phyloP scores from a whole-genome alignment of 2,329 filamentous ascomycete species.

The Fusarium sp. region DNA sequence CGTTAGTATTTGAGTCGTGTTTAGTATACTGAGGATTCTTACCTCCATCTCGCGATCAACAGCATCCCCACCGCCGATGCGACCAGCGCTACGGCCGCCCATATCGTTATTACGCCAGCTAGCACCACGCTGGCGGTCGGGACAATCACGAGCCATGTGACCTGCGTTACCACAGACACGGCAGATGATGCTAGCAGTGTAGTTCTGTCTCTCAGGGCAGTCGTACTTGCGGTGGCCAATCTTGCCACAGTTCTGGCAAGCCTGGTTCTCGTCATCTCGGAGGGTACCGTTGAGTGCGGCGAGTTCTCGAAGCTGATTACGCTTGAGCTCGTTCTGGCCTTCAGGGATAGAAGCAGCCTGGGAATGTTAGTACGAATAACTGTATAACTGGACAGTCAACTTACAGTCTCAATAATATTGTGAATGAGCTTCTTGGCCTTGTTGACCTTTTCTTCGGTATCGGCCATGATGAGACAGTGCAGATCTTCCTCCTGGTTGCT shows the following conservation, averaged over 20 bases:
- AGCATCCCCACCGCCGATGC: constrained; percentile 81
- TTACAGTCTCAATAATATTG: constrained; percentile 97
- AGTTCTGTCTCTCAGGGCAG: constrained; percentile 97
- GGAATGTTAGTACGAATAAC: constrained; percentile 36
- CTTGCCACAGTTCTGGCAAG: constrained; percentile 98
- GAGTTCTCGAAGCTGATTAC: constrained; percentile 97
- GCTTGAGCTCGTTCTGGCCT: constrained; percentile 98
- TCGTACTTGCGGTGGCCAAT: constrained; percentile 99
- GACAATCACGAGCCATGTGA: constrained; percentile 98
- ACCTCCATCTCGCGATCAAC: constrained; percentile 96
- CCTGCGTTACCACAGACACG: constrained; percentile 97
- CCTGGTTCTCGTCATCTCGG: constrained; percentile 98
- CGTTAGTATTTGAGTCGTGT: constrained; percentile 52
- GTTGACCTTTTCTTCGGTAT: constrained; percentile 99
- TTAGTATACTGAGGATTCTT: constrained; percentile 49
- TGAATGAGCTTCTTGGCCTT: constrained; percentile 99
- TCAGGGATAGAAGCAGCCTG: constrained; percentile 98
- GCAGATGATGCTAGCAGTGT: constrained; percentile 99
- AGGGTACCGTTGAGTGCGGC: constrained; percentile 98
- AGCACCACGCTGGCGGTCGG: constrained; percentile 88
- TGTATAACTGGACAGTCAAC: constrained; percentile 48
- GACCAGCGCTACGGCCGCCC: constrained; percentile 65
- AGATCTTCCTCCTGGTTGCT: constrained; percentile 99
- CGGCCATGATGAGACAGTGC: constrained; percentile 99
- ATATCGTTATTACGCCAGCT: constrained; percentile 88